Evolutionary conservation across 495 filamentous ascomycete species (phyloP).

Genomic region (Zalerion maritima): DNA sequence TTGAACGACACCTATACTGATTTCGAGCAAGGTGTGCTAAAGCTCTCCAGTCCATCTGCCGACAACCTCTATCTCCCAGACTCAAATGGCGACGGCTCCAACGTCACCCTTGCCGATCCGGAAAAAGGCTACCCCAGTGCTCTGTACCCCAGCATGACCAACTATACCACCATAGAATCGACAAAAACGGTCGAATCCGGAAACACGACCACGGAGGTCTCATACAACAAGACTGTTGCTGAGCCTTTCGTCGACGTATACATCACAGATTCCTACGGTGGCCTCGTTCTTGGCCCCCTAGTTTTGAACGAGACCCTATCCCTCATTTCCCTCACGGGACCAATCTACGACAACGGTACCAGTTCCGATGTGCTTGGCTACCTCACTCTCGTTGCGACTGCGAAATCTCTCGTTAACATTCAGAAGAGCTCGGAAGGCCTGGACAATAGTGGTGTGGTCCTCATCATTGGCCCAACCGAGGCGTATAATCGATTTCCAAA

Average conservation of each 20-base stretch:
- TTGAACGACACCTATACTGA: conserved; percentile 46
- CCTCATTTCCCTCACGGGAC: conserved; percentile 68
- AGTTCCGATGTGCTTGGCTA: conserved; percentile 51
- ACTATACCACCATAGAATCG: no score
- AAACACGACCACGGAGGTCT: conserved; percentile 20
- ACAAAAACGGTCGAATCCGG: conserved; percentile 18
- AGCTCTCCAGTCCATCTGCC: conserved; percentile 50
- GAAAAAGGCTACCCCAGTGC: conserved; percentile 46
- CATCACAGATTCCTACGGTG: conserved; percentile 29
- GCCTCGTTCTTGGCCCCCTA: conserved; percentile 54
- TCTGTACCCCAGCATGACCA: conserved; percentile 65
- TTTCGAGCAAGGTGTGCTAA: no score
- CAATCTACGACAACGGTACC: conserved; percentile 50
- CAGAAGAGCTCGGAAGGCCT: conserved; percentile 50
- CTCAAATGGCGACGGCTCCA: conserved; percentile 43
- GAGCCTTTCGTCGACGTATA: conserved; percentile 33
- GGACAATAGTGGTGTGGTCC: conserved; percentile 46
- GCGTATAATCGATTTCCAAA: conserved; percentile 48
- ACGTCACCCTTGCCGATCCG: conserved; percentile 42
- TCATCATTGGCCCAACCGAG: conserved; percentile 51
- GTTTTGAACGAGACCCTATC: conserved; percentile 51
- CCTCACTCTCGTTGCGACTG: conserved; percentile 57
- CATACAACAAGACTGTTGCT: conserved; percentile 24
- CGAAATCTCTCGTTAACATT: conserved; percentile 40
- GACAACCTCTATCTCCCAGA: conserved; percentile 34